Conservation (phyloP, 768 basidiomycete species). For the Crassisporium funariophilum region DNA sequence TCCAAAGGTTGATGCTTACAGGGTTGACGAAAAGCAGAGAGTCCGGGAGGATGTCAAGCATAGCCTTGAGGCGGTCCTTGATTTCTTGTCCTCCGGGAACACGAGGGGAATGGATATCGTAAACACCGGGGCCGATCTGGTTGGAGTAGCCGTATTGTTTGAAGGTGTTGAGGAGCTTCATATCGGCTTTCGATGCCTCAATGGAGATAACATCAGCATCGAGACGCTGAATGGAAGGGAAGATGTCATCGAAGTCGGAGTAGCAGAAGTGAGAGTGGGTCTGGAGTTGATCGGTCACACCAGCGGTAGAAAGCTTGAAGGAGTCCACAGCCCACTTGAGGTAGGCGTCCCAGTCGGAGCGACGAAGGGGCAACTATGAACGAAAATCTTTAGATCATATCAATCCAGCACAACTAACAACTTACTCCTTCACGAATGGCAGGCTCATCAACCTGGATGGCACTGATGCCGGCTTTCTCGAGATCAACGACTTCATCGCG, state of each 20-base stretch:
- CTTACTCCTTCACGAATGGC: slow-evolving; percentile 97
- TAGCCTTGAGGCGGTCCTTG: slow-evolving; percentile 84
- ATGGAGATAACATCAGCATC: slow-evolving; percentile 99
- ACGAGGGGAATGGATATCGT: slow-evolving; percentile 99
- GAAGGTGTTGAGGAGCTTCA: slow-evolving; percentile 97
- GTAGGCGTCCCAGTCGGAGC: slow-evolving; percentile 94
- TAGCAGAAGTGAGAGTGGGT: slow-evolving; percentile 99
- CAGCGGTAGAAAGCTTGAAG: slow-evolving; percentile 96
- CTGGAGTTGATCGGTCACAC: slow-evolving; percentile 91
- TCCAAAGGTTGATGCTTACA: slow-evolving; percentile 33
- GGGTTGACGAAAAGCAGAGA: slow-evolving; percentile 92
- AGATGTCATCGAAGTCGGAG: slow-evolving; percentile 98
- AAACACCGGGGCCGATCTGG: slow-evolving; percentile 97
- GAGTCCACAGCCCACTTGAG: slow-evolving; percentile 98
- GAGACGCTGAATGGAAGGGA: slow-evolving; percentile 94
- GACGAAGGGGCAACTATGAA: slow-evolving; percentile 94
- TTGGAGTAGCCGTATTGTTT: slow-evolving; percentile 94
- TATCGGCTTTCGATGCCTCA: slow-evolving; percentile 97
- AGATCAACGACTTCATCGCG: slow-evolving; percentile 98
- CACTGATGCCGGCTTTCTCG: slow-evolving; percentile 93
- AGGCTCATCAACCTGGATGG: slow-evolving; percentile 99
- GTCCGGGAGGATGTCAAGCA: slow-evolving; percentile 80
- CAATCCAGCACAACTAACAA: slow-evolving; percentile 12
- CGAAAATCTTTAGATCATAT: slow-evolving; percentile 12
- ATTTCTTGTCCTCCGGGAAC: slow-evolving; percentile 93